These are phyloP conservation scores for Isabelozyma rhagii DNA, from an alignment of 805 yeast genomes.

Conservation along the genomic window DNA sequence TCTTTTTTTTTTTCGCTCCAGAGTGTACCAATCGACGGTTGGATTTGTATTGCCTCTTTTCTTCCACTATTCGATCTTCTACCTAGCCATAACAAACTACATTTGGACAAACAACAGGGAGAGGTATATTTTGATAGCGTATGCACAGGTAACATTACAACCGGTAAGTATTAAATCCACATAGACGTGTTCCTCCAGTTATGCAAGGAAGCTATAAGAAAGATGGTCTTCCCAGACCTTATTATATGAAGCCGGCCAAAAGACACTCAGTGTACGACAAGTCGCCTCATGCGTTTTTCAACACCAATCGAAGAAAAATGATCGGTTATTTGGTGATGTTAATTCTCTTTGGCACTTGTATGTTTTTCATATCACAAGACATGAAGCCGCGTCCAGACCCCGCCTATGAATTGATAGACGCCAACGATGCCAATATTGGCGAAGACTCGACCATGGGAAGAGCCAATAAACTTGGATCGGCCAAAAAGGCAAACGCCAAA, in stretches of 20 bases:
- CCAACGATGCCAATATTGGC: constrained; percentile 1
- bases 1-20: too few species aligned
- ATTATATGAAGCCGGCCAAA: constrained; percentile 43
- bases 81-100: too few species aligned
- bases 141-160: too few species aligned
- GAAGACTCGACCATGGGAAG: neutral
- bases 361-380: constrained; percentile 36
- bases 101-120: too few species aligned
- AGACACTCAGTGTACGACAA: constrained; percentile 35
- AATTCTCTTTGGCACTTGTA: constrained; percentile 29
- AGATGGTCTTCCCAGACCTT: constrained; percentile 44
- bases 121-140: too few species aligned
- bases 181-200: neutral
- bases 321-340: constrained; percentile 37
- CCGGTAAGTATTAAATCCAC: neutral
- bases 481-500: constrained; percentile 7
- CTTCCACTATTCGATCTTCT: too few species aligned
- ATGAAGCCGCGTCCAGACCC: constrained; percentile 25
- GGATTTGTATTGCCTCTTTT: too few species aligned
- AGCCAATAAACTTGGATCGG: neutral
- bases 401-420: constrained; percentile 22
- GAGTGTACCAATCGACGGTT: too few species aligned
- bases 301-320: constrained; percentile 34
- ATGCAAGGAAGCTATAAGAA: constrained; percentile 45
- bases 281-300: constrained; percentile 28